Evolutionary conservation across 1,284 basidiomycete species (phyloP).

Genomic region (Ceratobasidium sp.): DNA sequence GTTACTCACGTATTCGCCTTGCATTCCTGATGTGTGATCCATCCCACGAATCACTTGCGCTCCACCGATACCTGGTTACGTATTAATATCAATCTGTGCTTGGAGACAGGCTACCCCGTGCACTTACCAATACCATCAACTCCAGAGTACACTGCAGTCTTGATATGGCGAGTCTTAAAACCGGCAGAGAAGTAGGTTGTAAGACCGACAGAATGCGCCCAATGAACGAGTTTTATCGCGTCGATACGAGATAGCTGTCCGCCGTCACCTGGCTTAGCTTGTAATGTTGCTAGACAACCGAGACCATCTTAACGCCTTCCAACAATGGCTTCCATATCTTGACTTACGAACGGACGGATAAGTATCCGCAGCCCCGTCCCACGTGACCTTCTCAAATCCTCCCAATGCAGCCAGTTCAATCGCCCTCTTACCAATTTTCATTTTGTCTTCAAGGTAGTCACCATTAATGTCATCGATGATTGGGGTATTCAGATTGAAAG

Average conservation of each 20-base stretch:
- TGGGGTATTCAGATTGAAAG: constrained; percentile 31
- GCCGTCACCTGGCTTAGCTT: background rate
- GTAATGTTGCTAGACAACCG: no score
- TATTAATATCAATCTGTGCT: no score
- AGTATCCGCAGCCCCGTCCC: constrained; percentile 23
- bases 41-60: constrained; percentile 20
- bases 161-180: constrained; percentile 11
- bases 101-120: background rate
- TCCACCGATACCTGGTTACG: constrained; percentile 15
- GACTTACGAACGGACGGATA: constrained; percentile 27
- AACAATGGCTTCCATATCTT: no score
- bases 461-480: constrained; percentile 14
- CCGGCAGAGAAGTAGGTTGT: constrained; percentile 17
- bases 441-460: background rate
- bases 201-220: constrained; percentile 1
- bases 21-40: constrained; percentile 4
- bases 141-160: constrained; percentile 6
- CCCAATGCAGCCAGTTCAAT: constrained; percentile 21
- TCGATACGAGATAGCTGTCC: background rate
- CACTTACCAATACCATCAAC: constrained; percentile 23
- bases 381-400: constrained; percentile 35
- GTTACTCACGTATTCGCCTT: constrained; percentile 25
- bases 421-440: constrained; percentile 7
- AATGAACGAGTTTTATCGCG: constrained; percentile 1
- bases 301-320: no score